Base-by-base conservation (phyloP, 352 stramenopile genomes). In the Thalassiosira pacifica region DNA sequence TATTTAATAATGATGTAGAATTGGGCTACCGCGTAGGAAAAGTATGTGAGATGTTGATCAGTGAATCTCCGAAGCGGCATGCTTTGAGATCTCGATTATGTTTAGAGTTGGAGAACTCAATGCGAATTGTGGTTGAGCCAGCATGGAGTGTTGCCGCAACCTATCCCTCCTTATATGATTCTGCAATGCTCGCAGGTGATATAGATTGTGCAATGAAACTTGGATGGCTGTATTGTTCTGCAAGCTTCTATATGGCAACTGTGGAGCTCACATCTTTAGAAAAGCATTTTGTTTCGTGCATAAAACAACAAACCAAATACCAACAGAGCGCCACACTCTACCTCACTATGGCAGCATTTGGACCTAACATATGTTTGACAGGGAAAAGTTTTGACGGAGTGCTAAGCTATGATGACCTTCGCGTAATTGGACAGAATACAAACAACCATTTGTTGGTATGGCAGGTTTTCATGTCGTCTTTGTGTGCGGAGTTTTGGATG, bases 121-220 rank as follows among this genome's bases (percentile, higher is more conserved):
- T 82, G 19, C 75, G 57, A 31, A 13, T 31, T 19, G 22, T 67
- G 1, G 48, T 63, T 60, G 63, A 70, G 55, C 65, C 76, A 45
- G 34, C 24, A 18, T 48, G 72, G 1, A 24, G 57, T 13, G n/a
- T 64, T 19, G 0, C 45, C 42, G 34, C 31, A 26, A 34, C 27
- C n/a, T 53, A 48, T 11, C 72, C 63, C 24, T 48, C 37, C 1
- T 27, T 24, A 29, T 83, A 71, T 48, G 67, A 83, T 48, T 69
- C 65, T 40, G 63, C 76, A 52, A 57, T 76, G 67, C 6, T 83
- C 16, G 19, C 29, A 16, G 76, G 76, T 18, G 76, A 83, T 55
- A 31, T 76, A 9, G 76, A 77, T 9, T 71, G 29, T 57, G 63
- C 63, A 0, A 67, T 75, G 29, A 45, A 52, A 52, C 74, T 31